phyloP scores from a whole-genome alignment of 805 yeast genomes.

The Danielia oregonensis region DNA sequence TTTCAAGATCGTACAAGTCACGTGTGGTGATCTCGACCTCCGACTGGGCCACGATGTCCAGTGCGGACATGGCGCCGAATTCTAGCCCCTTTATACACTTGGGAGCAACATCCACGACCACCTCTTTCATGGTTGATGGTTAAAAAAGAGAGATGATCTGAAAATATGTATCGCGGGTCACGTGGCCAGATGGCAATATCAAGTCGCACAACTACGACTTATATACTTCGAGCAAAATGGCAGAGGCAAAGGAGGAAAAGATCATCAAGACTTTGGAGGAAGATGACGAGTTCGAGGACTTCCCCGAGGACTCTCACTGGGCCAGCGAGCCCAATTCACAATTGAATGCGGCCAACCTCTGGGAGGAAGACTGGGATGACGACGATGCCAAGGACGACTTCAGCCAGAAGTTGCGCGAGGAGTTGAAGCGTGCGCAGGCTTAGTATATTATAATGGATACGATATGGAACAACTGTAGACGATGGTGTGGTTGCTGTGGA shows the following conservation, averaged over 20 bases:
- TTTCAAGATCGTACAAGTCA: slow-evolving; percentile 86
- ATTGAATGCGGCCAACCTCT: slow-evolving; percentile 57
- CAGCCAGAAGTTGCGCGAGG: slow-evolving; percentile 62
- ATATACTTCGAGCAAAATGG: slow-evolving; percentile 5
- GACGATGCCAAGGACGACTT: slow-evolving; percentile 92
- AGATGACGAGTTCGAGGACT: slow-evolving; percentile 96
- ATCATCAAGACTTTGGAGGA: slow-evolving; percentile 78
- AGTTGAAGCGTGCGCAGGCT: slow-evolving; percentile 26
- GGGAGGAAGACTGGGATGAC: slow-evolving; percentile 99
- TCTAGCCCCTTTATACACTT: slow-evolving; percentile 86
- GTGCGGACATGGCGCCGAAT: slow-evolving; percentile 89
- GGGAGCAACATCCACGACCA: slow-evolving; percentile 77
- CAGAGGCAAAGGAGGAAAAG: slow-evolving; percentile 30
- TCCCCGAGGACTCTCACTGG: slow-evolving; percentile 85
- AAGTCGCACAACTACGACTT: not conserved
- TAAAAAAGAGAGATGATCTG: not conserved
- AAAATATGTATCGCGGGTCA: not conserved
- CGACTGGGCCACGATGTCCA: slow-evolving; percentile 87
- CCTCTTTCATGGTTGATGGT: slow-evolving; percentile 34
- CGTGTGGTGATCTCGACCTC: slow-evolving; percentile 92
- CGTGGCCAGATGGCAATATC: not conserved
- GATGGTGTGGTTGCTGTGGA: no score
- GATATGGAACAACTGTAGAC: no score
- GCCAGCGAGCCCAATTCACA: slow-evolving; percentile 49
- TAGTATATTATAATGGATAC: no score